Evolutionary conservation across 179 eudicot species (phyloP).

Genomic region (Drosera spatulata): DNA sequence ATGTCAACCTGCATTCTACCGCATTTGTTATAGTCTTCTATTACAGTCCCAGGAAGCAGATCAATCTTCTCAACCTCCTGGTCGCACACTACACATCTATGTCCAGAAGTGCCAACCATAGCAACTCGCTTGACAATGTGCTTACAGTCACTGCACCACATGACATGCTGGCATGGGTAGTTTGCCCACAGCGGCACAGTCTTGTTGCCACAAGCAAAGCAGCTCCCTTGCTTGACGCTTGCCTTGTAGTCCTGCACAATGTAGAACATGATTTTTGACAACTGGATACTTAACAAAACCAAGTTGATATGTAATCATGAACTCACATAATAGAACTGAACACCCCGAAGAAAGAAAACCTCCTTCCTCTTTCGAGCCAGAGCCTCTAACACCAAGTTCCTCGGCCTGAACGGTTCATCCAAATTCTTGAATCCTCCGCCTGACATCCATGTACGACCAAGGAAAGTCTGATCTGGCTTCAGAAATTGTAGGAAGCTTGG

Average conservation of each 20-base stretch:
- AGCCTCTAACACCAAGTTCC: slow-evolving; percentile 25
- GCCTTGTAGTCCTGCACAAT: slow-evolving; percentile 19
- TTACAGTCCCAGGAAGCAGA: slow-evolving; percentile 9
- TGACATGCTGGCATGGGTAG: slow-evolving; percentile 28
- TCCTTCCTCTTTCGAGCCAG: slow-evolving; percentile 24
- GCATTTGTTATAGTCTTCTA: neutral
- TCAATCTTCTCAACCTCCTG: slow-evolving; percentile 19
- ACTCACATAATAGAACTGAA: slow-evolving; percentile 20
- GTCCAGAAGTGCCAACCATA: slow-evolving; percentile 18
- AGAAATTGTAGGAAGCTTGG: slow-evolving; percentile 21
- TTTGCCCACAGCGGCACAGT: slow-evolving; percentile 25
- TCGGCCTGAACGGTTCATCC: slow-evolving; percentile 13
- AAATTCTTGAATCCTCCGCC: slow-evolving; percentile 22
- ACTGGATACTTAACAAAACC: no score
- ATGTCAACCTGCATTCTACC: slow-evolving; percentile 2
- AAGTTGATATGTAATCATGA: no score
- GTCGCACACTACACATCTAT: slow-evolving; percentile 30
- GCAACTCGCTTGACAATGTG: slow-evolving; percentile 16
- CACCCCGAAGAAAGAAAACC: slow-evolving; percentile 21
- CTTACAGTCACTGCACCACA: slow-evolving; percentile 34
- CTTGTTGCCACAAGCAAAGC: slow-evolving; percentile 22
- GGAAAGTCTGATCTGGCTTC: slow-evolving; percentile 23
- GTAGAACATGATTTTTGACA: no score
- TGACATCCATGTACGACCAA: slow-evolving; percentile 26
- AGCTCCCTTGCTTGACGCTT: slow-evolving; percentile 16